A percentile compares a stretch with the other conserved stretches of the same genome.
phyloP scores from a whole-genome alignment of 2,329 filamentous ascomycete species.

The Aspergillus proliferans region DNA sequence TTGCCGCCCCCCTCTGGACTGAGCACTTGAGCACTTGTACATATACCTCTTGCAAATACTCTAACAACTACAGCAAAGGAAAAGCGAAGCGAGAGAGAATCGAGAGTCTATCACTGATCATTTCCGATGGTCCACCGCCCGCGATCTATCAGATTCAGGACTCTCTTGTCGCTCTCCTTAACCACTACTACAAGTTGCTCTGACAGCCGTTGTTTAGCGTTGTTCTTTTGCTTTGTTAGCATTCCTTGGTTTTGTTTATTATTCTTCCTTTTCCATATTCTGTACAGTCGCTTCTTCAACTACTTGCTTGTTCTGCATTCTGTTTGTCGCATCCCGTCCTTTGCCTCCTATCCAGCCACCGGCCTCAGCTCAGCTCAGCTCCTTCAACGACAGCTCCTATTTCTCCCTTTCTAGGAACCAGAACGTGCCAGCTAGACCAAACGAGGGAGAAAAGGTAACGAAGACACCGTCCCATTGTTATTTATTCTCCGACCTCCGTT shows the following conservation, averaged over 20 bases:
- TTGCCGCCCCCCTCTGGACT: not conserved
- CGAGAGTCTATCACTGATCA: not conserved
- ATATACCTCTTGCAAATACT: not conserved
- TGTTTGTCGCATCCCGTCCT: not conserved
- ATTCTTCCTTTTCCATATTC: not conserved
- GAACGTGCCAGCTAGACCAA: not conserved
- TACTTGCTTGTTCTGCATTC: not conserved
- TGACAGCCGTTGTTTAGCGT: not conserved
- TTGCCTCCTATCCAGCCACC: not conserved
- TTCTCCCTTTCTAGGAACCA: not conserved
- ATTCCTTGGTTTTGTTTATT: not conserved
- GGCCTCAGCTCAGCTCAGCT: not conserved
- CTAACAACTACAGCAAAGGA: not conserved
- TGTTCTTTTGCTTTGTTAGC: not conserved
- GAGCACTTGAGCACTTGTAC: too few species aligned
- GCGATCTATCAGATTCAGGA: not conserved
- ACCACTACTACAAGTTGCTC: not conserved
- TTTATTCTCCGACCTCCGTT: not conserved
- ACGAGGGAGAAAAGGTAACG: not conserved
- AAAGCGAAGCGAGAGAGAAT: too few species aligned
- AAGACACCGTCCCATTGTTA: not conserved
- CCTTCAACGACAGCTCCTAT: not conserved
- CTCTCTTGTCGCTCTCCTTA: not conserved
- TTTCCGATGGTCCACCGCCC: not conserved
- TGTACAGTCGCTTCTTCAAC: not conserved